Percentiles rank a stretch among this genome's conserved stretches.
These are phyloP conservation scores for Sphagnum fallax DNA, from an alignment of 228 moss, liverwort and hornwort species.

Conservation along the genomic window DNA sequence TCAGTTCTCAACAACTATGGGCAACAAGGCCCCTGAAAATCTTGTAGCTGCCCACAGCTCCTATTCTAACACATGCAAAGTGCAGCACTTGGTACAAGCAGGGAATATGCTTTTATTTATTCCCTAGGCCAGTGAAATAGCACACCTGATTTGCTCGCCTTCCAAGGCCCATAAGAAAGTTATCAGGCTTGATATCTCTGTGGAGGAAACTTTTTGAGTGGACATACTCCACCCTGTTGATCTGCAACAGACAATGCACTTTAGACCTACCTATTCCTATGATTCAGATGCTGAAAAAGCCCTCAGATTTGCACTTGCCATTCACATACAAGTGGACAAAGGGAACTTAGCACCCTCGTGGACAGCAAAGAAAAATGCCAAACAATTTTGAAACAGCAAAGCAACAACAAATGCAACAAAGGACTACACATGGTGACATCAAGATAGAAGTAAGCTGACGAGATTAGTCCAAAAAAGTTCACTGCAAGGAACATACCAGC, in stretches of 20 bases:
- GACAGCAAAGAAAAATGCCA: no score
- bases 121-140: background rate
- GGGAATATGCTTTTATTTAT: no score
- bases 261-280: background rate
- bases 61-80: background rate
- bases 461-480: no score
- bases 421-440: no score
- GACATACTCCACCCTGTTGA: slow-evolving; percentile 59
- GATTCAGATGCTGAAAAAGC: no score
- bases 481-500: slow-evolving; percentile 19
- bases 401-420: no score
- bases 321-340: no score
- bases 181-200: slow-evolving; percentile 58
- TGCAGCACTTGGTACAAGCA: no score
- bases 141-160: slow-evolving; percentile 59
- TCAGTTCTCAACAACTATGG: background rate
- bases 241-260: slow-evolving; percentile 14
- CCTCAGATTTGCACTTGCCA: no score
- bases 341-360: no score
- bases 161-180: slow-evolving; percentile 59
- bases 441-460: no score
- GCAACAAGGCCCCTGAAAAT: background rate
- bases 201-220: slow-evolving; percentile 60
- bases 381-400: no score
- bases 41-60: background rate